Conservation (phyloP, 140 eudicot genomes). For the Stevia rebaudiana region DNA sequence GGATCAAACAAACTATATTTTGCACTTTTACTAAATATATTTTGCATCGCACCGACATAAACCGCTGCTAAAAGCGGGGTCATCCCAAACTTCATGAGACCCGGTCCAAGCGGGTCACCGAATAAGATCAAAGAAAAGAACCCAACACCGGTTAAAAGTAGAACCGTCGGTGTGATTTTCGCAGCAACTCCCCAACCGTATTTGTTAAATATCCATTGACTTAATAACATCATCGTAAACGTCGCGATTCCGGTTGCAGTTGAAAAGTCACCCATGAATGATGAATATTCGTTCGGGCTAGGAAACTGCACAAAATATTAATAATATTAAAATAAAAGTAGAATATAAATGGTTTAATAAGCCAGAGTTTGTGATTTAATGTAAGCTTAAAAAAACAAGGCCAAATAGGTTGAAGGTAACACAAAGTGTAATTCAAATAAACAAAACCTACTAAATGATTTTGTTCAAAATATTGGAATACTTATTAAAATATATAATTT, state of each 20-base stretch:
- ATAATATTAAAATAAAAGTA: neutral
- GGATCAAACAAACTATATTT: slow-evolving; percentile 97
- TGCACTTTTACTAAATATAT: slow-evolving; percentile 96
- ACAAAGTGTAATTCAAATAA: neutral
- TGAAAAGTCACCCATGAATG: slow-evolving; percentile 99
- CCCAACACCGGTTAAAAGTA: slow-evolving; percentile 89
- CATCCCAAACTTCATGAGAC: slow-evolving; percentile 70
- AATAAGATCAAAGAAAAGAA: slow-evolving; percentile 86
- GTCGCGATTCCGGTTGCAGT: slow-evolving; percentile 97
- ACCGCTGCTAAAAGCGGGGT: slow-evolving; percentile 98
- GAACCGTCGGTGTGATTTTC: slow-evolving; percentile 84
- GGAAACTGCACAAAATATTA: slow-evolving; percentile 55
- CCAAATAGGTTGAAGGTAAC: neutral
- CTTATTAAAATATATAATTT: no score
- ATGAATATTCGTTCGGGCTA: slow-evolving; percentile 90
- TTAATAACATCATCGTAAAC: slow-evolving; percentile 86
- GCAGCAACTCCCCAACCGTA: slow-evolving; percentile 99
- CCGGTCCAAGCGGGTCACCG: slow-evolving; percentile 71
- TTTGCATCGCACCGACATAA: slow-evolving; percentile 93
- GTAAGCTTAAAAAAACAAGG: neutral
- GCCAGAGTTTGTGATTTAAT: no score
- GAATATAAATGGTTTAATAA: neutral
- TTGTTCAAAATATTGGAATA: no score
- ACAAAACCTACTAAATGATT: no score
- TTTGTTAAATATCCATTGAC: slow-evolving; percentile 92